Percentiles rank a stretch among this genome's conserved stretches.
These are phyloP conservation scores for Balakata baccata DNA, from an alignment of 345 rosid species.

Conservation along the genomic window DNA sequence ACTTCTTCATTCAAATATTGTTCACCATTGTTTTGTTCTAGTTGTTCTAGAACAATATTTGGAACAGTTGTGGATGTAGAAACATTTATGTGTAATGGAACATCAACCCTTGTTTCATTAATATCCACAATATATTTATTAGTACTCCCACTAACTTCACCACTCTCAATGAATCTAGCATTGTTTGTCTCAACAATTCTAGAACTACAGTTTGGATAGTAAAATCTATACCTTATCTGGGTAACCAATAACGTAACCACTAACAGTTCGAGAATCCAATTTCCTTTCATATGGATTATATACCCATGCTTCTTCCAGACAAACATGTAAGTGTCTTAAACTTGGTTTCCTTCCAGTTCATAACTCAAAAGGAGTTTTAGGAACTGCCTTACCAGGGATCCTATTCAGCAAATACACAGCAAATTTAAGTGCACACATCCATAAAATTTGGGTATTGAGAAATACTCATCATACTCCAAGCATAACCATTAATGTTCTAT, in stretches of 20 bases:
- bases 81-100: neutral
- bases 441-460: neutral
- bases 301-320: neutral
- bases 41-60: neutral
- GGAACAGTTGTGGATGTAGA: neutral
- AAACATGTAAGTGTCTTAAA: neutral
- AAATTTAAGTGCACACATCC: neutral
- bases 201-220: too few relatives aligned
- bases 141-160: neutral
- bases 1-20: neutral
- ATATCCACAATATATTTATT: too few relatives aligned
- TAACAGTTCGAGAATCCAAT: neutral
- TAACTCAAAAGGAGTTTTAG: neutral
- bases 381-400: constrained; percentile 7
- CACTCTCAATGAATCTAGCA: too few relatives aligned
- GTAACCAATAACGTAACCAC: neutral
- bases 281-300: too few relatives aligned
- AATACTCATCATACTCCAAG: neutral
- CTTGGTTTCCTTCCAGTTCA: neutral
- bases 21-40: neutral
- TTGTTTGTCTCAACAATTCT: too few relatives aligned
- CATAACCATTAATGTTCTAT: neutral
- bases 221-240: neutral
- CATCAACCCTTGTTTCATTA: neutral
- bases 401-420: neutral